Conservation (phyloP, 2,329 filamentous ascomycete genomes). For the Trichophyton rubrum region DNA sequence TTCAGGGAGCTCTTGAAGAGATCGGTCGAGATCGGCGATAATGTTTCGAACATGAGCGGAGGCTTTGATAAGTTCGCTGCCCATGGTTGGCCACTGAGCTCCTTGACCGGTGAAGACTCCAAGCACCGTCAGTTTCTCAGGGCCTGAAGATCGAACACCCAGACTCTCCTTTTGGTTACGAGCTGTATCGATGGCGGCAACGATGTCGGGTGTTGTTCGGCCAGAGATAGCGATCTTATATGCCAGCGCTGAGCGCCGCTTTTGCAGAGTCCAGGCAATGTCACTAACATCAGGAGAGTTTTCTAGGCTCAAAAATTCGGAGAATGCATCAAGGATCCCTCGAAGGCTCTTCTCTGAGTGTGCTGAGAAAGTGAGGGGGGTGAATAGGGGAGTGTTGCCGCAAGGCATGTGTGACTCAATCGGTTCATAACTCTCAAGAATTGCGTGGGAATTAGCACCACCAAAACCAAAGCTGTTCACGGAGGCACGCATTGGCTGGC, state of each 20-base stretch:
- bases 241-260: background rate
- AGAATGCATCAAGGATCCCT: background rate
- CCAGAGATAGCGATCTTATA: background rate
- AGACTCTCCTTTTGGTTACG: background rate
- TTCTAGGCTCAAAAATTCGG: background rate
- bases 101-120: conserved; percentile 17
- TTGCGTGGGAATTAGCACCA: conserved; percentile 19
- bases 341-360: conserved; percentile 1
- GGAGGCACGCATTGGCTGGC: conserved; percentile 17
- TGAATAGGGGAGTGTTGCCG: background rate
- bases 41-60: background rate
- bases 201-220: background rate
- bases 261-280: conserved; percentile 6
- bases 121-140: background rate
- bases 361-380: background rate
- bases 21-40: conserved; percentile 11
- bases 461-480: conserved; percentile 26
- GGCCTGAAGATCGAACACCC: background rate
- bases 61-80: conserved; percentile 10
- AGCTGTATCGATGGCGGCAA: background rate
- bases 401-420: background rate
- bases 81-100: conserved; percentile 15
- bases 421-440: conserved; percentile 14
- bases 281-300: conserved; percentile 1
- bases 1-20: conserved; percentile 7